Percentiles rank a stretch among this genome's conserved stretches.
phyloP scores from a whole-genome alignment of 2,329 filamentous ascomycete species.

The Cephalotrichum gorgonifer region DNA sequence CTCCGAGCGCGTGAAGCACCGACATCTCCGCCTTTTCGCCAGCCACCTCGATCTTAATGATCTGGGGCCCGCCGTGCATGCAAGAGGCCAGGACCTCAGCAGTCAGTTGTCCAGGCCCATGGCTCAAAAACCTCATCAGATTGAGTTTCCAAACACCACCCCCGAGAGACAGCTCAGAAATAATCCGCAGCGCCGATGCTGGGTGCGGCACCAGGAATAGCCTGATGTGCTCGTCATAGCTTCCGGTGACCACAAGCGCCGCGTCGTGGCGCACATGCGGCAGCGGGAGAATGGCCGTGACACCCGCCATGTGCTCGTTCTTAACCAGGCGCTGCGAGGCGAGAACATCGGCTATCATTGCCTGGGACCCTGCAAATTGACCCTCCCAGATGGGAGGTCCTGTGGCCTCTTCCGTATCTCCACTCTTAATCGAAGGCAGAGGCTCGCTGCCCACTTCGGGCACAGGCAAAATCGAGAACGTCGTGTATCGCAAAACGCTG shows the following conservation, averaged over 20 bases:
- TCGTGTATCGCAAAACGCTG: constrained; percentile 42
- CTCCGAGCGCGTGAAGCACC: constrained; percentile 63
- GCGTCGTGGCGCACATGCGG: constrained; percentile 24
- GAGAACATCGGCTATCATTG: constrained; percentile 9
- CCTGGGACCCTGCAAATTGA: neutral
- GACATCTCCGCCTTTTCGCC: constrained; percentile 33
- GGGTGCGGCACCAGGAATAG: constrained; percentile 43
- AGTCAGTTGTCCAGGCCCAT: too few relatives aligned
- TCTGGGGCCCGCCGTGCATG: constrained; percentile 76
- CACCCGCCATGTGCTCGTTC: constrained; percentile 62
- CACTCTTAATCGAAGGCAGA: neutral
- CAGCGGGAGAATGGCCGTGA: constrained; percentile 76
- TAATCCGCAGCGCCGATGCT: neutral
- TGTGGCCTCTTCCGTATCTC: neutral
- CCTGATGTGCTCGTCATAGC: constrained; percentile 79
- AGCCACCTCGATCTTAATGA: neutral
- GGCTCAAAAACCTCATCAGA: constrained; percentile 31
- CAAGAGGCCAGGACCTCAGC: constrained; percentile 67
- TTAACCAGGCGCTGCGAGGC: constrained; percentile 23
- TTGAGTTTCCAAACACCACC: constrained; percentile 83
- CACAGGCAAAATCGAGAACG: neutral
- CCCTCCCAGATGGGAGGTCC: neutral
- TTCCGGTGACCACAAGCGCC: constrained; percentile 67
- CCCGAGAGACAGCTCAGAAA: constrained; percentile 38
- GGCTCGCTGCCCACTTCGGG: neutral